Evolutionary conservation across 129 eudicot genomes (phyloP).

Genomic region (Artemisia tridentata): DNA sequence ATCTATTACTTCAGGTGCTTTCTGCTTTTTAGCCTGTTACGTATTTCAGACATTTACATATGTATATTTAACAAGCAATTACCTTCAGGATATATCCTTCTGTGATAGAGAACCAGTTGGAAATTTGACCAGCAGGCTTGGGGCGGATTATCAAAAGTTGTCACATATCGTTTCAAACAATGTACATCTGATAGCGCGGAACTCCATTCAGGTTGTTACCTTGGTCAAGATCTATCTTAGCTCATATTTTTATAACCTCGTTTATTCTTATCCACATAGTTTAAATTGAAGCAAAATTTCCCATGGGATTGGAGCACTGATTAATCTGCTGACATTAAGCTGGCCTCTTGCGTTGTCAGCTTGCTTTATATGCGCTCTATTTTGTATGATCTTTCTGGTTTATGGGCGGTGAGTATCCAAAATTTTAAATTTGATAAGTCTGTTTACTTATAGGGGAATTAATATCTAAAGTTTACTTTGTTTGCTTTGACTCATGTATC

Average conservation of each 20-base stretch:
- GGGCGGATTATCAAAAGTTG: conserved; percentile 68
- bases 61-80: conserved; percentile 18
- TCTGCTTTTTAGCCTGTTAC: neutral
- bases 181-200: conserved; percentile 56
- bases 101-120: conserved; percentile 74
- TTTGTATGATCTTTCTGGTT: conserved; percentile 53
- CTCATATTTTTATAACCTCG: neutral
- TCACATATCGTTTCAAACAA: conserved; percentile 60
- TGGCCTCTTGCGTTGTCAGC: conserved; percentile 78
- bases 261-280: neutral
- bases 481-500: no score
- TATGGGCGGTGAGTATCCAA: conserved; percentile 57
- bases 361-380: conserved; percentile 47
- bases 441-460: neutral
- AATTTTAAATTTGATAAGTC: conserved; percentile 1
- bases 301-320: conserved; percentile 70
- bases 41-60: conserved; percentile 13
- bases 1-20: conserved; percentile 58
- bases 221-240: neutral
- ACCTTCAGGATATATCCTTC: conserved; percentile 55
- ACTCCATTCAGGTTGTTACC: conserved; percentile 55
- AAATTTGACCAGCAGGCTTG: conserved; percentile 72
- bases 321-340: conserved; percentile 59
- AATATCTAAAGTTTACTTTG: neutral
- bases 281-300: conserved; percentile 12